phyloP scores from a whole-genome alignment of 108 stramenopile genomes.

The Thalassiosira profunda region DNA sequence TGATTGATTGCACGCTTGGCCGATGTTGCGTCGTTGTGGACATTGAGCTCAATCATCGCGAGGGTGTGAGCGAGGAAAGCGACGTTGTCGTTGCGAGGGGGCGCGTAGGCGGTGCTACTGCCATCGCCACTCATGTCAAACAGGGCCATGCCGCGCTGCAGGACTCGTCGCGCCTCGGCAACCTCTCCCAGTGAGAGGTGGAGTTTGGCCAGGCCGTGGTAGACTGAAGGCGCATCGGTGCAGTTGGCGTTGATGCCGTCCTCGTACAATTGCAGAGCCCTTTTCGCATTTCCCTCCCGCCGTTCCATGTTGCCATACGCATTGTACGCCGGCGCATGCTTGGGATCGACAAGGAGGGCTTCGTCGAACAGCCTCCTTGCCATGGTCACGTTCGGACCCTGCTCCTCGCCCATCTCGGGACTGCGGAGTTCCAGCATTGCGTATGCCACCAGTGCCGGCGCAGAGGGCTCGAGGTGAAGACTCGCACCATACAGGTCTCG shows the following conservation, averaged over 20 bases:
- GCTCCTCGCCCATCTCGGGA: slow-evolving; percentile 30
- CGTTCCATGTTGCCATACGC: slow-evolving; percentile 79
- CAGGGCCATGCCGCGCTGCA: slow-evolving; percentile 58
- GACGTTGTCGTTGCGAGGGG: slow-evolving; percentile 56
- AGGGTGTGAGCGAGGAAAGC: slow-evolving; percentile 84
- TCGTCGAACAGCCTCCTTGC: slow-evolving; percentile 74
- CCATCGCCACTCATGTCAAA: slow-evolving; percentile 56
- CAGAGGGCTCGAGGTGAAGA: slow-evolving; percentile 69
- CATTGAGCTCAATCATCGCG: slow-evolving; percentile 84
- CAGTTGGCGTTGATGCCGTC: slow-evolving; percentile 75
- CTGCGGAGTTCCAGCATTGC: slow-evolving; percentile 77
- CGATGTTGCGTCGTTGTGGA: slow-evolving; percentile 52
- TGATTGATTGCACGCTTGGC: slow-evolving; percentile 68
- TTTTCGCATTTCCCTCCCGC: slow-evolving; percentile 54
- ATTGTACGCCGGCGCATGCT: slow-evolving; percentile 88
- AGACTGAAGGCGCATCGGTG: slow-evolving; percentile 77
- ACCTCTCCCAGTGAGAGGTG: slow-evolving; percentile 80
- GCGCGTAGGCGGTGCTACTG: background rate
- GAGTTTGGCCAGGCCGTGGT: slow-evolving; percentile 85
- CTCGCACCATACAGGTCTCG: slow-evolving; percentile 71
- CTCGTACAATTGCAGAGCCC: slow-evolving; percentile 70
- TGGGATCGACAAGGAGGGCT: slow-evolving; percentile 77
- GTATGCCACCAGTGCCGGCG: slow-evolving; percentile 79
- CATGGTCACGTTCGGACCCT: slow-evolving; percentile 48
- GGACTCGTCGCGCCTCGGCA: slow-evolving; percentile 59